phyloP scores from a whole-genome alignment of 495 filamentous ascomycete species.

The Lasiosphaeria hispida region DNA sequence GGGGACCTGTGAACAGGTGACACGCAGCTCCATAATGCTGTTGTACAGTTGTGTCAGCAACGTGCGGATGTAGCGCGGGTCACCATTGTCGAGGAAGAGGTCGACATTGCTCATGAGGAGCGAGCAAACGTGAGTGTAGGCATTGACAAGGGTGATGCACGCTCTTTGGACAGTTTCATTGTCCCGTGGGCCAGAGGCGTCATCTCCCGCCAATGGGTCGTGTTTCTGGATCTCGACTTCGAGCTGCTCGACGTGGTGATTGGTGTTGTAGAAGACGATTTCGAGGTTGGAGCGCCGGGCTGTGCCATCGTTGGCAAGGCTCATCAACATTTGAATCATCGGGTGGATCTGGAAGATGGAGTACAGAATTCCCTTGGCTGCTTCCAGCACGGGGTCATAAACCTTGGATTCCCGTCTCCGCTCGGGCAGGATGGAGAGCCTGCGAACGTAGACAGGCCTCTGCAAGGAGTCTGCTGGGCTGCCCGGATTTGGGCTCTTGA shows the following conservation, averaged over 20 bases:
- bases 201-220: constrained; percentile 51
- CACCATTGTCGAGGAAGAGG: constrained; percentile 69
- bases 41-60: constrained; percentile 78
- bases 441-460: constrained; percentile 62
- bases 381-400: constrained; percentile 67
- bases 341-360: constrained; percentile 78
- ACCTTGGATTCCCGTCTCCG: constrained; percentile 61
- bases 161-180: constrained; percentile 65
- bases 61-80: constrained; percentile 76
- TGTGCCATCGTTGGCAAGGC: constrained; percentile 65
- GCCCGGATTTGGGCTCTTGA: constrained; percentile 50
- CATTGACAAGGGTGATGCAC: constrained; percentile 67
- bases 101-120: constrained; percentile 67
- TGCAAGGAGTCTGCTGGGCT: constrained; percentile 57
- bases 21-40: constrained; percentile 71
- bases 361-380: constrained; percentile 83
- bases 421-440: constrained; percentile 82
- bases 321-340: constrained; percentile 68
- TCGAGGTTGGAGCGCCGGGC: constrained; percentile 70
- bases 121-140: constrained; percentile 71
- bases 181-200: constrained; percentile 51
- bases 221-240: constrained; percentile 70
- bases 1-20: constrained; percentile 34
- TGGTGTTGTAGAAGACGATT: constrained; percentile 74
- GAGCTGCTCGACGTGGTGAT: constrained; percentile 68